Conservation (phyloP, 1,284 basidiomycete species). For the Ganoderma resinaceum region DNA sequence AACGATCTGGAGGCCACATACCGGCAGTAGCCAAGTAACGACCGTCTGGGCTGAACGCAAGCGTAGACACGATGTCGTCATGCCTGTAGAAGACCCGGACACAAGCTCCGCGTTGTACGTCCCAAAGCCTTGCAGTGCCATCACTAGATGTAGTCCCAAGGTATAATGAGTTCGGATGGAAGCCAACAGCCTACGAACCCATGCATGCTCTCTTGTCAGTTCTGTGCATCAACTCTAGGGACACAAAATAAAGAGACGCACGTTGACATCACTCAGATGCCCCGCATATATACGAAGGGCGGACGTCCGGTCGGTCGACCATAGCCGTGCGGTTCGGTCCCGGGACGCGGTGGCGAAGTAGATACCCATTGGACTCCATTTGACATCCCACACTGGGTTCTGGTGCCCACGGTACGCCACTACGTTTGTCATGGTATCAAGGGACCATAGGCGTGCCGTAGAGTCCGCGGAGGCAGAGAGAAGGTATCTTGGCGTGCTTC, state of each 20-base stretch:
- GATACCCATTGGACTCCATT: constrained; percentile 98
- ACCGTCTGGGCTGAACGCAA: constrained; percentile 95
- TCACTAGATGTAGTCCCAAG: constrained; percentile 97
- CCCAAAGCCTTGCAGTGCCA: constrained; percentile 96
- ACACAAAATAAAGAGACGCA: constrained; percentile 50
- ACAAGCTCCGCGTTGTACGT: constrained; percentile 95
- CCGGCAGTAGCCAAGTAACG: constrained; percentile 92
- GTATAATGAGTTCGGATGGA: constrained; percentile 98
- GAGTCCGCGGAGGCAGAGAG: constrained; percentile 95
- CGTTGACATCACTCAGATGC: constrained; percentile 97
- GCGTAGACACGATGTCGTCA: constrained; percentile 86
- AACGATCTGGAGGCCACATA: constrained; percentile 42
- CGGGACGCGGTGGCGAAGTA: constrained; percentile 97
- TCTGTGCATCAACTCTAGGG: not conserved
- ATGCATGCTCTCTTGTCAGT: constrained; percentile 11
- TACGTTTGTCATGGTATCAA: constrained; percentile 94
- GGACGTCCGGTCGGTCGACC: constrained; percentile 92
- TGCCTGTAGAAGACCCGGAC: constrained; percentile 97
- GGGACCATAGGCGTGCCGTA: constrained; percentile 92
- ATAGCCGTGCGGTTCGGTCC: constrained; percentile 94
- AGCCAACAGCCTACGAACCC: constrained; percentile 81
- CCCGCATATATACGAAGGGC: constrained; percentile 95
- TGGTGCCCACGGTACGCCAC: constrained; percentile 97
- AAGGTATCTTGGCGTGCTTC: constrained; percentile 85
- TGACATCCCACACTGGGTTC: constrained; percentile 98